Evolutionary conservation across 305 asterid species (phyloP), one percentile per base, ranked within the genome.

Genomic region (Fraxinus albicans): DNA sequence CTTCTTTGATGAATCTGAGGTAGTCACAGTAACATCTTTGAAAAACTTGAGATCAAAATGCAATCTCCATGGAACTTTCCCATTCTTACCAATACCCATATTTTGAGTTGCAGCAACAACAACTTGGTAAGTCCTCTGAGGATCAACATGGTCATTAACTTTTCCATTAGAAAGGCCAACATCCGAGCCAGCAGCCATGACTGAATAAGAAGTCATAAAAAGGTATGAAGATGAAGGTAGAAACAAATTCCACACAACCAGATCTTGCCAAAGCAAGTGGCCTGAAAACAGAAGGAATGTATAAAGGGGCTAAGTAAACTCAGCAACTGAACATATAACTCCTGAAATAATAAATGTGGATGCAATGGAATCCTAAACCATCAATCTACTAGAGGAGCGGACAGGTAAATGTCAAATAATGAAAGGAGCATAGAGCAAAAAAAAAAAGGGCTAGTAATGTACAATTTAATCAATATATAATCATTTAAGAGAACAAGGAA

Each of bases 1-100:
- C 87, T 84, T 96, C 88, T 92, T 94, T 42, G 84, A 77, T 42
- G 94, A 87, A 77, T 93, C 97, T 1, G 85, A 86, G 36, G 98
- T 94, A 23, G 87, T 87, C 80, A 79, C 17, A 19, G 99, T 96
- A 82, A 96, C 75, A 67, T 92, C 93, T 90, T 91, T 94, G 93
- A 96, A 96, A 85, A 92, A 91, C 84, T 90, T 96, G 44, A 94
- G 95, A 87, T 96, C 99, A 3, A 96, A 88, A 2, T 98, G 97
- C 88, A 96, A 80, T 85, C 79, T 92, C 99, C 99, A 96, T 2
- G 99, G 99, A 75, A 94, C 76, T 60, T 90, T 92, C 60, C 99
- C 99, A 72, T 92, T 93, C 89, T 92, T 96, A 31, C 99, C 98
- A 21, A 94, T 96, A 6, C 99, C 99, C 98, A 95, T 91, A 82